Evolutionary conservation across 177 flowering plant species (phyloP).

Genomic region (Vitis hybrid): DNA sequence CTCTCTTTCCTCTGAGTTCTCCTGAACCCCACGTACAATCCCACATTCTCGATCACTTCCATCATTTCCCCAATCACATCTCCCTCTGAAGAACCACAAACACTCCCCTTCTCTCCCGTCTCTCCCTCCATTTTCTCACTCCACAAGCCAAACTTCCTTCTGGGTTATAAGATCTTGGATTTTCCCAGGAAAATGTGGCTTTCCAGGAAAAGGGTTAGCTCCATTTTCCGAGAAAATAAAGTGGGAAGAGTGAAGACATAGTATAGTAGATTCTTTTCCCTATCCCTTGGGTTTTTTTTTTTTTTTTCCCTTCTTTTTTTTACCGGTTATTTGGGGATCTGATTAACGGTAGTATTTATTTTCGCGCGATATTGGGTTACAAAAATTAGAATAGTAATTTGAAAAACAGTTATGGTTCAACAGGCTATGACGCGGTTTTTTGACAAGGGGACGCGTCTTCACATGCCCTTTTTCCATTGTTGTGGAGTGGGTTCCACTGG

Average conservation of each 20-base stretch:
- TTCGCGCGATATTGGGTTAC: neutral
- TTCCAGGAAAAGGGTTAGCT: neutral
- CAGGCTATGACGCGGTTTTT: conserved; percentile 23
- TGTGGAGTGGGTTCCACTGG: no score
- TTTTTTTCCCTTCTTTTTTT: no score
- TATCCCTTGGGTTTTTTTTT: no score
- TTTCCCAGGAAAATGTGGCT: neutral
- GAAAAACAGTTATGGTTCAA: neutral
- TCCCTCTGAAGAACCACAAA: neutral
- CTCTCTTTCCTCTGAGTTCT: conserved; percentile 58
- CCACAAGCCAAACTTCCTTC: neutral
- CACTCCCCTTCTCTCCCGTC: neutral
- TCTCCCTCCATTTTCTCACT: neutral
- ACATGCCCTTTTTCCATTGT: conserved; percentile 12
- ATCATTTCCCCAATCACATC: conserved; percentile 39
- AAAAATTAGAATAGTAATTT: no score
- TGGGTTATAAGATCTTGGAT: neutral
- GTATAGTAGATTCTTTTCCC: neutral
- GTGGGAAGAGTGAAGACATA: neutral
- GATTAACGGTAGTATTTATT: neutral
- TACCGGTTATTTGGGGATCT: no score
- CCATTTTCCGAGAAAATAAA: neutral
- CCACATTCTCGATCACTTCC: conserved; percentile 46
- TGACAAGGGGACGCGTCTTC: conserved; percentile 28
- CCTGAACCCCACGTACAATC: conserved; percentile 34